phyloP scores from a whole-genome alignment of 345 rosid genomes.

The Raphanus sativus region DNA sequence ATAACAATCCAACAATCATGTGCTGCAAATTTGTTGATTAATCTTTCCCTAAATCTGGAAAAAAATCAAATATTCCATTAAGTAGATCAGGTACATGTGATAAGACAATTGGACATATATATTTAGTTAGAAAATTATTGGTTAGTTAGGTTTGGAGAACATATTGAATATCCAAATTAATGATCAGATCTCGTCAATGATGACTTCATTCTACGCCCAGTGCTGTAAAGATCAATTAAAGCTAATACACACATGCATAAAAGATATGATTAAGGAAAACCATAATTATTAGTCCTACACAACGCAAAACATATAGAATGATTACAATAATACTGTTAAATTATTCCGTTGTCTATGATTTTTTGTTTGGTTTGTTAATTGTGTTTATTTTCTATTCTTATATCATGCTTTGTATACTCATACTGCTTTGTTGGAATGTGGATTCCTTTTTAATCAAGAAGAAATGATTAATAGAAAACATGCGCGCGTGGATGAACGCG shows the following conservation, averaged over 20 bases:
- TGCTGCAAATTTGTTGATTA: no score
- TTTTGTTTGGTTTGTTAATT: neutral
- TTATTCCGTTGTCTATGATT: neutral
- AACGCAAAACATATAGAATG: conserved; percentile 12
- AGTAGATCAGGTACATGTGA: conserved; percentile 31
- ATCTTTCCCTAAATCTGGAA: no score
- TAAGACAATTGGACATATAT: conserved; percentile 10
- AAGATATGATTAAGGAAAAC: conserved; percentile 32
- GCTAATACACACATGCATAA: conserved; percentile 32
- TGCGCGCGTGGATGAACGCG: conserved; percentile 34
- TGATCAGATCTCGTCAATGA: conserved; percentile 12
- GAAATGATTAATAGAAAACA: conserved; percentile 20
- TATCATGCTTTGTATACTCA: neutral
- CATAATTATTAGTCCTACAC: conserved; percentile 28
- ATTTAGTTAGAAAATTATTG: conserved; percentile 1
- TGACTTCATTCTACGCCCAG: conserved; percentile 20
- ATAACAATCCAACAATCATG: no score
- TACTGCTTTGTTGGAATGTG: neutral
- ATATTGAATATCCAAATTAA: neutral
- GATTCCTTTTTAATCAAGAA: neutral
- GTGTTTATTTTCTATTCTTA: neutral
- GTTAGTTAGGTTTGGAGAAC: conserved; percentile 14
- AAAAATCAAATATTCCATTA: conserved; percentile 7
- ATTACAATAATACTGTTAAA: neutral
- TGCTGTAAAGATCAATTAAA: conserved; percentile 31